phyloP scores from a whole-genome alignment of 176 grass and related monocot genomes.

The Aegilops longissima region DNA sequence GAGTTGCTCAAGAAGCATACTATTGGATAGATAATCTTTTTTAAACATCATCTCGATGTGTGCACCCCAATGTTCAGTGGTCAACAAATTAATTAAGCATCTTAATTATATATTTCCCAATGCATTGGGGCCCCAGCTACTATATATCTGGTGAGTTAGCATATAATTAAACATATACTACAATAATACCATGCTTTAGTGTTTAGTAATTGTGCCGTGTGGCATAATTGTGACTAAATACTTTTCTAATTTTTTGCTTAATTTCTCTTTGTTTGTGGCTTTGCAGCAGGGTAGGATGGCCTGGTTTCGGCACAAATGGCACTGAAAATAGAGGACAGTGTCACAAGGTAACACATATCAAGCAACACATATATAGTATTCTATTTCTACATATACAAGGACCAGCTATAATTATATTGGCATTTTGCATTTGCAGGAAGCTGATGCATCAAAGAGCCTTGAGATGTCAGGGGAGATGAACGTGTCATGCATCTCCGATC shows the following conservation, averaged over 20 bases:
- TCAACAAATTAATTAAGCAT: not conserved
- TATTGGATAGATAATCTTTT: not conserved
- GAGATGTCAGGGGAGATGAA: slow-evolving; percentile 53
- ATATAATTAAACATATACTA: not conserved
- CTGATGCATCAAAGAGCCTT: slow-evolving; percentile 37
- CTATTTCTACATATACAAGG: not conserved
- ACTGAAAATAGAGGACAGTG: not conserved
- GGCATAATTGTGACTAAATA: not conserved
- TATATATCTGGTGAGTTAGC: not conserved
- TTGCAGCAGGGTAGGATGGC: slow-evolving; percentile 47
- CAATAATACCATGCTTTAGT: not conserved
- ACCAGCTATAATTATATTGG: not conserved
- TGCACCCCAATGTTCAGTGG: not conserved
- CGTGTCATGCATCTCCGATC: slow-evolving; percentile 40
- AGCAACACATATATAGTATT: not conserved
- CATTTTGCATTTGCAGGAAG: slow-evolving; percentile 17
- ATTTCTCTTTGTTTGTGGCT: not conserved
- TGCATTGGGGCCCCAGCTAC: not conserved
- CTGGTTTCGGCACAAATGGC: slow-evolving; percentile 33
- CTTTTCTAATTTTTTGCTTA: not conserved
- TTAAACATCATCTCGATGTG: not conserved
- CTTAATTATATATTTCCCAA: not conserved
- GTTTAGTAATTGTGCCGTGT: not conserved
- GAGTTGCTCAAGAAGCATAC: not conserved
- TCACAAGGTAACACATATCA: slow-evolving; percentile 36